These are phyloP conservation scores for Jamesozyma lodderae DNA, from an alignment of 805 yeast species.

Conservation along the genomic window DNA sequence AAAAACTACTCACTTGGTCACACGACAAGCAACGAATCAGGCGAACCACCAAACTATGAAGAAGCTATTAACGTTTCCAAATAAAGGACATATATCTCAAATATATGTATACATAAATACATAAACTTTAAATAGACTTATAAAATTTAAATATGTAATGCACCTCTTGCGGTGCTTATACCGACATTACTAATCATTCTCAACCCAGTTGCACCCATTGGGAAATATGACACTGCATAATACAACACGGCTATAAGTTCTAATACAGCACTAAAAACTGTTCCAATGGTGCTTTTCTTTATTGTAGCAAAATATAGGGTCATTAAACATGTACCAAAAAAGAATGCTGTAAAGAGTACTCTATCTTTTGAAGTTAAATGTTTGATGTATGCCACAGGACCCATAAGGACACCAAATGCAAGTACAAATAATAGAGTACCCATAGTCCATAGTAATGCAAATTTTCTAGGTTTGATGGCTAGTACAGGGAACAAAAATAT, in stretches of 20 bases:
- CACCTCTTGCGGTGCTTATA: slow-evolving; percentile 42
- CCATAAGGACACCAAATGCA: slow-evolving; percentile 87
- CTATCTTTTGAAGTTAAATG: slow-evolving; percentile 73
- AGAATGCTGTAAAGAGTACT: slow-evolving; percentile 69
- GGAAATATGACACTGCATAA: slow-evolving; percentile 88
- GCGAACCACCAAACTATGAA: slow-evolving; percentile 32
- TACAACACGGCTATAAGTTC: slow-evolving; percentile 84
- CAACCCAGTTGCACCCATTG: slow-evolving; percentile 81
- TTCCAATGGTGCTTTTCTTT: slow-evolving; percentile 58
- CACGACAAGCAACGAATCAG: slow-evolving; percentile 1
- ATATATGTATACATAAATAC: neutral
- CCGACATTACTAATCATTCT: slow-evolving; percentile 50
- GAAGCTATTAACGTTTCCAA: slow-evolving; percentile 5
- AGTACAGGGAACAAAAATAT: slow-evolving; percentile 81
- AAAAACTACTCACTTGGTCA: slow-evolving; percentile 3
- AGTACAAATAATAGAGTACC: slow-evolving; percentile 81
- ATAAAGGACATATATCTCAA: neutral
- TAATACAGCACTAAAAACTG: slow-evolving; percentile 62
- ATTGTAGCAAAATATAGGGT: slow-evolving; percentile 74
- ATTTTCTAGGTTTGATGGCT: slow-evolving; percentile 82
- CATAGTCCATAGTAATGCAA: slow-evolving; percentile 83
- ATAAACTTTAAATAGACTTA: neutral
- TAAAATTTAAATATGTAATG: slow-evolving; percentile 21
- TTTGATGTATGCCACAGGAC: slow-evolving; percentile 69
- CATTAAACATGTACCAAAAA: slow-evolving; percentile 67